These are phyloP conservation scores for Malassezia pachydermatis DNA, from an alignment of 1,284 basidiomycete species.

Conservation along the genomic window DNA sequence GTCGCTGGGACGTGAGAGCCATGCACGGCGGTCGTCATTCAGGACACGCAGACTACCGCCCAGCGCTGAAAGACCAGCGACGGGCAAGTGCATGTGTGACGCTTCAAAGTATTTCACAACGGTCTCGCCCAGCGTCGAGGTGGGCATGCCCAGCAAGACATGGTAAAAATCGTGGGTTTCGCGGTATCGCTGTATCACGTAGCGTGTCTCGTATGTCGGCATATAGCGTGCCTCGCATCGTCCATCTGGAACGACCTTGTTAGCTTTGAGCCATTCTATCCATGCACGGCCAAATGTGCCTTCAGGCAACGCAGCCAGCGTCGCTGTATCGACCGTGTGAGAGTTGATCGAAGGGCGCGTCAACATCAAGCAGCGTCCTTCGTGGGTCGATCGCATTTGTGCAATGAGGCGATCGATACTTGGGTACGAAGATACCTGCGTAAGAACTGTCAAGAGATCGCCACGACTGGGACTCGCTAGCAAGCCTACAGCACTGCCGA, in stretches of 20 bases:
- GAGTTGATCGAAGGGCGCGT: conserved; percentile 74
- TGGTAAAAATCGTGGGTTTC: conserved; percentile 95
- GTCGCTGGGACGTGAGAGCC: conserved; percentile 58
- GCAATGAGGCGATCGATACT: conserved; percentile 70
- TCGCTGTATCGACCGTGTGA: conserved; percentile 62
- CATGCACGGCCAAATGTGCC: conserved; percentile 81
- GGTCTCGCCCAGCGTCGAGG: conserved; percentile 83
- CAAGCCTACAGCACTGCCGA: conserved; percentile 74
- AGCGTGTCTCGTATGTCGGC: conserved; percentile 58
- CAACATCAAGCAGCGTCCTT: conserved; percentile 59
- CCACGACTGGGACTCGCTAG: conserved; percentile 72
- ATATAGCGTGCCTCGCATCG: conserved; percentile 64
- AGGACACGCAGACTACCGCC: conserved; percentile 55
- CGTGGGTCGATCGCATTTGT: conserved; percentile 62
- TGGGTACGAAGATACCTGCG: conserved; percentile 48
- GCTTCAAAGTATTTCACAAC: conserved; percentile 93
- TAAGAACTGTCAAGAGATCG: conserved; percentile 31
- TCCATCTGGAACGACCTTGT: conserved; percentile 88
- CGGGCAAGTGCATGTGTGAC: conserved; percentile 79
- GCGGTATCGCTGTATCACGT: conserved; percentile 94
- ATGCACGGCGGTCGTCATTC: conserved; percentile 53
- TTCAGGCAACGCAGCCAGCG: conserved; percentile 59
- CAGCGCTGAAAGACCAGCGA: conserved; percentile 68
- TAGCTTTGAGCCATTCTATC: conserved; percentile 77
- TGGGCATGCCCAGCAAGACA: conserved; percentile 73